Evolutionary conservation across 2,329 filamentous ascomycete genomes (phyloP).

Genomic region (Dothideomycetes sp.): DNA sequence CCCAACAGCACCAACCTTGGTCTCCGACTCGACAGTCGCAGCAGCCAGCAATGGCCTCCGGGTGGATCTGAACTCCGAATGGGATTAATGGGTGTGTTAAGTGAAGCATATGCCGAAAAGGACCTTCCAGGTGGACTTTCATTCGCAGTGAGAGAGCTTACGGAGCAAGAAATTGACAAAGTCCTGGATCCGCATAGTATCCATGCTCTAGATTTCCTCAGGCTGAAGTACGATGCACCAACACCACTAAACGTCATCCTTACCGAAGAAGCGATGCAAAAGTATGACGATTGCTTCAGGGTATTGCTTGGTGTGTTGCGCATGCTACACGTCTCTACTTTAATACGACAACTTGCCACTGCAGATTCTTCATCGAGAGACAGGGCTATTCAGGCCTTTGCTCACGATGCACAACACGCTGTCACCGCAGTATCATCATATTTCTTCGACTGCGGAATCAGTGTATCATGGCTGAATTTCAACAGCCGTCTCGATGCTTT

Average conservation of each 20-base stretch:
- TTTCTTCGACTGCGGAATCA: slow-evolving; percentile 70
- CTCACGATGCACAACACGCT: slow-evolving; percentile 72
- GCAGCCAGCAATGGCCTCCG: slow-evolving; percentile 69
- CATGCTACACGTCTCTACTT: slow-evolving; percentile 51
- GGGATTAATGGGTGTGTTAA: slow-evolving; percentile 74
- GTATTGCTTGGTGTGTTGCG: slow-evolving; percentile 67
- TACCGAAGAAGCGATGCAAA: slow-evolving; percentile 57
- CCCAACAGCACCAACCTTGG: slow-evolving; percentile 80
- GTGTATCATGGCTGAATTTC: slow-evolving; percentile 63
- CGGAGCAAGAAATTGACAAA: slow-evolving; percentile 66
- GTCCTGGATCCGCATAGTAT: slow-evolving; percentile 77
- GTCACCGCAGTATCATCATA: slow-evolving; percentile 64
- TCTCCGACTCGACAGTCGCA: slow-evolving; percentile 67
- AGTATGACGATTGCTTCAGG: slow-evolving; percentile 81
- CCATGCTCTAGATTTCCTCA: slow-evolving; percentile 86
- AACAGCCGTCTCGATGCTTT: slow-evolving; percentile 55
- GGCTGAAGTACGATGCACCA: slow-evolving; percentile 74
- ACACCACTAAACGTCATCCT: slow-evolving; percentile 63
- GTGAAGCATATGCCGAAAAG: slow-evolving; percentile 55
- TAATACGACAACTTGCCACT: slow-evolving; percentile 24
- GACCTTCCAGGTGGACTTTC: slow-evolving; percentile 38
- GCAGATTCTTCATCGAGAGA: slow-evolving; percentile 18
- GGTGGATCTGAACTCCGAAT: slow-evolving; percentile 88
- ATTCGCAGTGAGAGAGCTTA: slow-evolving; percentile 77
- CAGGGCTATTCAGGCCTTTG: slow-evolving; percentile 39